Conservation (phyloP, 352 stramenopile genomes). For the Lagenidium sp. region DNA sequence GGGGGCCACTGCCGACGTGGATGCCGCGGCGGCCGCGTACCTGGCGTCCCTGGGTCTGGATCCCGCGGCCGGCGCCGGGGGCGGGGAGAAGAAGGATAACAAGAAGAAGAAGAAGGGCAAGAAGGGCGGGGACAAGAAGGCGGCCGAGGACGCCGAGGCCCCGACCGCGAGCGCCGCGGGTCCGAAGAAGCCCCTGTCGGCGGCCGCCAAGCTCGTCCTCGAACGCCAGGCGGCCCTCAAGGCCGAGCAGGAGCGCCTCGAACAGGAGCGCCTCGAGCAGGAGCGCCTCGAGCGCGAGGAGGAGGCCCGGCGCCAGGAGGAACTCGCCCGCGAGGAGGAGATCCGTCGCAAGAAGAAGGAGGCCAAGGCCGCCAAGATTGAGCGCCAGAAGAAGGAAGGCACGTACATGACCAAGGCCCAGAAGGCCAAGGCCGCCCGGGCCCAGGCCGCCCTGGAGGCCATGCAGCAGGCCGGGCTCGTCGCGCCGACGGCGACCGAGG, state of each 20-base stretch:
- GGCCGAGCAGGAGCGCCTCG: constrained; percentile 66
- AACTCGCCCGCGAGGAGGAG: constrained; percentile 48
- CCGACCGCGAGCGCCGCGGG: constrained; percentile 6
- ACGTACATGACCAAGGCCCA: constrained; percentile 99
- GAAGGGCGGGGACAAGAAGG: constrained; percentile 35
- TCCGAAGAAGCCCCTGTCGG: constrained; percentile 65
- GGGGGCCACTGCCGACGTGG: constrained; percentile 23
- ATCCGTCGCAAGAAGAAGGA: constrained; percentile 75
- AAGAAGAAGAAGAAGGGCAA: constrained; percentile 72
- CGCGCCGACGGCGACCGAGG: constrained; percentile 28
- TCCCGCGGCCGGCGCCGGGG: constrained; percentile 34
- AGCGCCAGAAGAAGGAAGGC: constrained; percentile 93
- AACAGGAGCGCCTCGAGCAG: constrained; percentile 45
- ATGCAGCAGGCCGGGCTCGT: constrained; percentile 91
- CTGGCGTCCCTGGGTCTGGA: constrained; percentile 67
- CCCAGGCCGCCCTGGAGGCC: constrained; percentile 84
- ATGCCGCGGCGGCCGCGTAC: constrained; percentile 65
- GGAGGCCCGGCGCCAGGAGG: constrained; percentile 36
- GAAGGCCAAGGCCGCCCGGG: constrained; percentile 89
- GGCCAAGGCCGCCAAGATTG: constrained; percentile 80
- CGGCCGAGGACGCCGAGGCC: constrained; percentile 1
- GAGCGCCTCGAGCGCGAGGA: constrained; percentile 61
- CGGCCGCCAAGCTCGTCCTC: constrained; percentile 55
- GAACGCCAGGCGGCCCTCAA: constrained; percentile 67
- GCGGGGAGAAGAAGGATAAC: constrained; percentile 81